Evolutionary conservation across 2,329 filamentous ascomycete species (phyloP).

Genomic region (Colletotrichum coccodes): DNA sequence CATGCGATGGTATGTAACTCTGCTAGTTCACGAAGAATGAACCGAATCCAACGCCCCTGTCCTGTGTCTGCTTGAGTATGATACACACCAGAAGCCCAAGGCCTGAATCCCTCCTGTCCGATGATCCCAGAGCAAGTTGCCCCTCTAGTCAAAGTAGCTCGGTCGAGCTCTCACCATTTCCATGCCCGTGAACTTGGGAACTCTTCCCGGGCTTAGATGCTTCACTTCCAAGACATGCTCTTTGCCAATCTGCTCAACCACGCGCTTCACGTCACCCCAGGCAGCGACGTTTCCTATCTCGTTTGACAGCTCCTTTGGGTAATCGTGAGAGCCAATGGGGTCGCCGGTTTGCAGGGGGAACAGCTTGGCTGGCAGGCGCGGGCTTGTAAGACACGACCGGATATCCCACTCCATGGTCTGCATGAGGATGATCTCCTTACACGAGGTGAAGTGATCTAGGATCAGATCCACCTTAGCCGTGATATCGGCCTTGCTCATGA

Average conservation of each 20-base stretch:
- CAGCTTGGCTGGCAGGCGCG: constrained; percentile 11
- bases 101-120: too few species aligned
- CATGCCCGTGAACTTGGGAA: constrained; percentile 25
- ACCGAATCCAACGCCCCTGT: constrained; percentile 16
- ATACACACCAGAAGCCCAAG: constrained; percentile 7
- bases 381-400: constrained; percentile 14
- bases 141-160: constrained; percentile 23
- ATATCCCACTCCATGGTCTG: constrained; percentile 24
- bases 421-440: constrained; percentile 27
- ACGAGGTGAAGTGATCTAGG: constrained; percentile 20
- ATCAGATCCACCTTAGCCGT: constrained; percentile 16
- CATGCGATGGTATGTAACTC: background rate
- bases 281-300: constrained; percentile 14
- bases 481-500: constrained; percentile 17
- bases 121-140: background rate
- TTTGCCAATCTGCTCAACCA: constrained; percentile 15
- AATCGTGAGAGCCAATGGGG: constrained; percentile 23
- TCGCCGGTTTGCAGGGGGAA: constrained; percentile 16
- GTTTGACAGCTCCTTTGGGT: constrained; percentile 13
- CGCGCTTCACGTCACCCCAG: constrained; percentile 28
- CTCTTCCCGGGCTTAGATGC: background rate
- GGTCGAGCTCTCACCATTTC: constrained; percentile 24
- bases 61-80: constrained; percentile 11
- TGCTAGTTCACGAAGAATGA: background rate
- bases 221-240: constrained; percentile 15